Evolutionary conservation across 2,329 filamentous ascomycete species (phyloP).

Genomic region (Taxawa tesnikishii): DNA sequence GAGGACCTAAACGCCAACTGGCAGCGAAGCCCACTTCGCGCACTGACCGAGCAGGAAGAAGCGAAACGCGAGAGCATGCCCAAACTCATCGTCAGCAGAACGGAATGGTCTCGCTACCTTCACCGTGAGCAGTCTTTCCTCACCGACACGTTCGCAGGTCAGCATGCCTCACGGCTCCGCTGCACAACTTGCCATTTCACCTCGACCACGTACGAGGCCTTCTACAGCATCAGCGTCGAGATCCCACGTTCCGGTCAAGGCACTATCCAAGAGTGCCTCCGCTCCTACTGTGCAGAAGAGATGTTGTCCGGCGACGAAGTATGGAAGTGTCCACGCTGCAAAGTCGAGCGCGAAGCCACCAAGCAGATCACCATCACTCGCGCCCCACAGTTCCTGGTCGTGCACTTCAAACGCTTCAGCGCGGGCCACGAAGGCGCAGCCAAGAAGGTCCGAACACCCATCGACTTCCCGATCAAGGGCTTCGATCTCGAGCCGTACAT

Average conservation of each 20-base stretch:
- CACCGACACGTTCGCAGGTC: constrained; percentile 66
- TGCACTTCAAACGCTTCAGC: constrained; percentile 63
- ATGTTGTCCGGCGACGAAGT: constrained; percentile 53
- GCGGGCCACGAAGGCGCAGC: constrained; percentile 40
- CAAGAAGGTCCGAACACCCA: constrained; percentile 57
- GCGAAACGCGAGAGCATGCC: constrained; percentile 47
- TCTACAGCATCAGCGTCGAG: constrained; percentile 59
- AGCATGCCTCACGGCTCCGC: constrained; percentile 49
- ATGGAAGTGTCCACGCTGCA: constrained; percentile 66
- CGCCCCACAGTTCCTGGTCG: constrained; percentile 65
- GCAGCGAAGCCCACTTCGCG: constrained; percentile 43
- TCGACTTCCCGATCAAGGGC: constrained; percentile 65
- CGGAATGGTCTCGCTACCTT: constrained; percentile 63
- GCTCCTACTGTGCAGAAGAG: constrained; percentile 57
- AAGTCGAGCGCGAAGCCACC: constrained; percentile 51
- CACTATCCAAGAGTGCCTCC: constrained; percentile 57
- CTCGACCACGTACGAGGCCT: constrained; percentile 55
- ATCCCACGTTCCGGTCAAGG: constrained; percentile 50
- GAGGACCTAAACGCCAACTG: constrained; percentile 71
- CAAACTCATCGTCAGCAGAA: constrained; percentile 51
- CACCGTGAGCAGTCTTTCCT: constrained; percentile 63
- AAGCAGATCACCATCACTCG: constrained; percentile 65
- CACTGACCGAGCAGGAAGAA: constrained; percentile 48
- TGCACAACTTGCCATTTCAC: constrained; percentile 51
- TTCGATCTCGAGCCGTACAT: constrained; percentile 52